These are phyloP conservation scores for Ophiostoma perfectum DNA, from an alignment of 2,329 filamentous ascomycete species.

Conservation along the genomic window DNA sequence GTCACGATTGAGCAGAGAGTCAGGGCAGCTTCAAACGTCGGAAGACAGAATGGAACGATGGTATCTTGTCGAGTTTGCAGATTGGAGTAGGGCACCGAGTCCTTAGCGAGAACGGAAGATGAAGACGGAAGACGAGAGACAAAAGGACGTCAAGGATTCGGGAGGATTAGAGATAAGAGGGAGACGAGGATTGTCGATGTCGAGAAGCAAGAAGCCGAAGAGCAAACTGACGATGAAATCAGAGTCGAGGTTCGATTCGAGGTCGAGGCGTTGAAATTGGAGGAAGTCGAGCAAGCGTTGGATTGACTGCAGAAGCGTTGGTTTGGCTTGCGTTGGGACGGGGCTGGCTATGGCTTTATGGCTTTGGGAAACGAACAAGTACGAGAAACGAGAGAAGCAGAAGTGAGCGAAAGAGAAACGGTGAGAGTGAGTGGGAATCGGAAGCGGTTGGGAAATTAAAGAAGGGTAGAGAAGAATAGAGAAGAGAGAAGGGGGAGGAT, in stretches of 20 bases:
- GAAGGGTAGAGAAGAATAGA: constrained; percentile 11
- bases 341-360: constrained; percentile 11
- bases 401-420: constrained; percentile 35
- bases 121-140: background rate
- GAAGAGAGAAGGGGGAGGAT: constrained; percentile 9
- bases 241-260: background rate
- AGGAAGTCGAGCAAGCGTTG: background rate
- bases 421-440: constrained; percentile 18
- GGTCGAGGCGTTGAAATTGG: background rate
- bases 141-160: no score
- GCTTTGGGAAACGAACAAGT: background rate
- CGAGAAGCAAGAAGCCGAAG: background rate
- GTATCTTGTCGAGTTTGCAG: no score
- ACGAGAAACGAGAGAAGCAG: constrained; percentile 26
- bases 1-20: background rate
- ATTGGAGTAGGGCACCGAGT: no score
- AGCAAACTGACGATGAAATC: background rate
- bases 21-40: background rate
- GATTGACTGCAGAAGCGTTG: constrained; percentile 2
- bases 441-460: constrained; percentile 17
- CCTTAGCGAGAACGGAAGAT: background rate
- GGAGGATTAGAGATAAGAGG: no score
- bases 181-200: background rate
- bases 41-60: background rate
- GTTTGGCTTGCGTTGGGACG: background rate